Evolutionary conservation across 2,329 filamentous ascomycete genomes (phyloP), one percentile per base, ranked within the genome.

Genomic region (Aspergillus bombycis): DNA sequence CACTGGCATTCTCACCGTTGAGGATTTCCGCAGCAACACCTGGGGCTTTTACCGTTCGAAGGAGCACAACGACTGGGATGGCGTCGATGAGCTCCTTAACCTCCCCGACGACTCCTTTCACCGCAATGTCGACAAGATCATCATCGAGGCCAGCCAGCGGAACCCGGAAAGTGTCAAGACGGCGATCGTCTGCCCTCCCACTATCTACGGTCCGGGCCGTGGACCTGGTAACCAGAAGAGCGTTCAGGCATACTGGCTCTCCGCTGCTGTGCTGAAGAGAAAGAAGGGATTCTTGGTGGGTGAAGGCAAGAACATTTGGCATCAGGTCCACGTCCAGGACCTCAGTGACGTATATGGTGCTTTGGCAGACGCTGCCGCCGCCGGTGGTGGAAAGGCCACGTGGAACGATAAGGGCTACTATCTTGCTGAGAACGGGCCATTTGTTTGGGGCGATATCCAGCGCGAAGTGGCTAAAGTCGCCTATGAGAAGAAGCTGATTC

Each of bases 401-500:
- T 81, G 78, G 78, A 75, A 74, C 26, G 71, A 76, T 26, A 76
- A 82, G 72, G 81, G 82, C 1, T 84, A 85, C 65, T 84, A 84
- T 64, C 79, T 85, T 48, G 79, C 81, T 1, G 74, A 81, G 63
- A 80, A 79, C 64, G 78, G 78, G 0, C 63, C 75, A 26, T 79
- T 79, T 63, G 72, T 75, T 26, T 80, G 78, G 77, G 78, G 78
- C 6, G 75, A 79, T 64, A 72, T 80, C 45, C 69, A 78, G 63
- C 72, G 75, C 14, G 71, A 70, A 2, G 68, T 80, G 41, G 76
- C 77, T 1, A 63, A 77, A 65, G 67, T 86, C 69, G 87, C 86
- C 0, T 78, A 81, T 53, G 81, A 85, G 65, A 81, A 86, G 70
- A 85, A 85, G 0, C 79, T 85, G n/a, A 79, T 88, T 55, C 66